A percentile compares a stretch with the other conserved stretches of the same genome.
Conservation (phyloP, 2,329 filamentous ascomycete genomes). For the Fusarium secorum region DNA sequence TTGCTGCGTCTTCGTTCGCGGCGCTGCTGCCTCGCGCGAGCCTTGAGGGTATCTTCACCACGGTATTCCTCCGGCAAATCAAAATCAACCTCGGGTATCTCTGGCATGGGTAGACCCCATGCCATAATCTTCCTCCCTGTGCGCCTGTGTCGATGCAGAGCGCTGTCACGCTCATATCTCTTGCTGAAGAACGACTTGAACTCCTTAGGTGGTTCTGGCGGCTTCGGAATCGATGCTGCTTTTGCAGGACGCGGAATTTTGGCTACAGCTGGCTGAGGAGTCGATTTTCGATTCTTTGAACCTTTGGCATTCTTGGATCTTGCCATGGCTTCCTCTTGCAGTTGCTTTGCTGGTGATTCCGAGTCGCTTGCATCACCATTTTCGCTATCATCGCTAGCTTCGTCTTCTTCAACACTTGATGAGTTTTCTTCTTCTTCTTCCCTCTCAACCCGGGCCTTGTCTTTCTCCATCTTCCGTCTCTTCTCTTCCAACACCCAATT, state of each 20-base stretch:
- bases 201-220: constrained; percentile 59
- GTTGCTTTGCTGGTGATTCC: constrained; percentile 67
- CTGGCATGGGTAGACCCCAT: constrained; percentile 83
- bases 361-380: constrained; percentile 65
- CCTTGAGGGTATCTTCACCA: constrained; percentile 63
- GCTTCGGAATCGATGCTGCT: constrained; percentile 40
- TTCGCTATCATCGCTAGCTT: constrained; percentile 51
- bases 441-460: constrained; percentile 57
- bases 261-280: constrained; percentile 33
- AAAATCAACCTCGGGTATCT: constrained; percentile 76
- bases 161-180: constrained; percentile 79
- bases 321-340: constrained; percentile 74
- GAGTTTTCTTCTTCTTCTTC: constrained; percentile 46
- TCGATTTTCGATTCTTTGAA: constrained; percentile 44
- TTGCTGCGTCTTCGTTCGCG: constrained; percentile 63
- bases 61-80: constrained; percentile 72
- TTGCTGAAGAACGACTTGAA: constrained; percentile 91
- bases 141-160: constrained; percentile 75
- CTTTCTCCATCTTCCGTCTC: constrained; percentile 77
- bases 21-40: constrained; percentile 69
- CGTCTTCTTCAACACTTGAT: constrained; percentile 37
- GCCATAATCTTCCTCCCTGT: constrained; percentile 75
- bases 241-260: constrained; percentile 35
- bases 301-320: constrained; percentile 55
- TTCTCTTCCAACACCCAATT: constrained; percentile 92